Percentiles rank a stretch among this genome's conserved stretches.
phyloP scores from a whole-genome alignment of 139 green algal species.

The Bryopsis sp. region DNA sequence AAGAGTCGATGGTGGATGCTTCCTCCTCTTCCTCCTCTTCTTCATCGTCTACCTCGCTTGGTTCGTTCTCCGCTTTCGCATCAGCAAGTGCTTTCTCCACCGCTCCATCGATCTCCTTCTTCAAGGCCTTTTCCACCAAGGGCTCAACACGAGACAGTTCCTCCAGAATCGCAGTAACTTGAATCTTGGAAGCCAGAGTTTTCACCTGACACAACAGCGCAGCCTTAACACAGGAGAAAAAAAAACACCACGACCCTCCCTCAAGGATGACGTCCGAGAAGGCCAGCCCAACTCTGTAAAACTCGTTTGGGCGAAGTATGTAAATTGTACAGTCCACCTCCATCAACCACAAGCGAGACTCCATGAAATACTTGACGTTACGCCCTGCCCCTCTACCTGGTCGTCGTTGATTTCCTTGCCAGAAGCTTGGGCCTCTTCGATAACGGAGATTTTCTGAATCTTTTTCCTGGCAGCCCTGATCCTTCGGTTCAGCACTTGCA shows the following conservation, averaged over 20 bases:
- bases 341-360: too few species aligned
- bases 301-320: too few species aligned
- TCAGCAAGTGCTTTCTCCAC: not conserved
- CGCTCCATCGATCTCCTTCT: not conserved
- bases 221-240: too few species aligned
- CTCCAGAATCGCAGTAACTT: not conserved
- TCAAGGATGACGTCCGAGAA: too few species aligned
- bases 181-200: too few species aligned
- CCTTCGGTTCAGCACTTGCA: slow-evolving; percentile 4
- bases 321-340: too few species aligned
- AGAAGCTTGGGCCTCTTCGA: not conserved
- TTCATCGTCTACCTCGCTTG: not conserved
- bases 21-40: not conserved
- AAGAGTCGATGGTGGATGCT: not conserved
- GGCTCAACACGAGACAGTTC: slow-evolving; percentile 4
- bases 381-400: too few species aligned
- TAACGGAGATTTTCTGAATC: slow-evolving; percentile 2
- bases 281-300: too few species aligned
- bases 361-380: too few species aligned
- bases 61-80: not conserved
- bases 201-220: too few species aligned
- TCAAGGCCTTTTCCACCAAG: not conserved
- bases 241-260: too few species aligned
- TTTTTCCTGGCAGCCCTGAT: slow-evolving; percentile 4
- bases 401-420: slow-evolving; percentile 9